Evolutionary conservation across 805 yeast genomes (phyloP).

Genomic region (Brettanomyces sp.): DNA sequence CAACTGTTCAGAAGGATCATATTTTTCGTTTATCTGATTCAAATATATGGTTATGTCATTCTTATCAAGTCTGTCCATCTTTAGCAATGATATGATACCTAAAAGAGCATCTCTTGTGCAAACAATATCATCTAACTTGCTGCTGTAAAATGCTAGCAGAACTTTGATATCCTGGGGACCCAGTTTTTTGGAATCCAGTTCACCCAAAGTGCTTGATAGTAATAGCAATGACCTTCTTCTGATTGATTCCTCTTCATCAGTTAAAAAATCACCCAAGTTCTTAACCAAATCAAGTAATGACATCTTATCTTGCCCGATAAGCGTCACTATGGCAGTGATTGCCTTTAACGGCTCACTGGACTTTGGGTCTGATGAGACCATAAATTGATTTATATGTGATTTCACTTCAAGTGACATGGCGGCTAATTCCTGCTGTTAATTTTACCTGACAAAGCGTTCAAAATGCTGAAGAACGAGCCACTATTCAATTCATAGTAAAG

Average conservation of each 20-base stretch:
- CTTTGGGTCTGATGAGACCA: slow-evolving; percentile 31
- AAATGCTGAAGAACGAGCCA: no score
- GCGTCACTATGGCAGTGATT: slow-evolving; percentile 21
- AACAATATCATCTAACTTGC: slow-evolving; percentile 58
- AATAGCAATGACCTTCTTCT: slow-evolving; percentile 34
- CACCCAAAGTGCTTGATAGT: slow-evolving; percentile 27
- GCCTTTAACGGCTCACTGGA: slow-evolving; percentile 17
- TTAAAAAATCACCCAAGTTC: slow-evolving; percentile 36
- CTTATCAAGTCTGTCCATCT: slow-evolving; percentile 39
- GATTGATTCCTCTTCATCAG: slow-evolving; percentile 34
- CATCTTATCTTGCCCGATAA: slow-evolving; percentile 15
- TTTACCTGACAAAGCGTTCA: no score
- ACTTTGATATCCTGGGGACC: slow-evolving; percentile 40
- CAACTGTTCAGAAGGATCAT: slow-evolving; percentile 47
- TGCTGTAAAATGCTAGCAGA: slow-evolving; percentile 46
- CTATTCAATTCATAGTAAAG: no score
- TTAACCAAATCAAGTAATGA: slow-evolving; percentile 36
- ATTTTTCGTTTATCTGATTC: slow-evolving; percentile 26
- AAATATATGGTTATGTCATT: slow-evolving; percentile 30
- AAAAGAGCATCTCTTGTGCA: slow-evolving; percentile 41
- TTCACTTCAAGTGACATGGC: slow-evolving; percentile 16
- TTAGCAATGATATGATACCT: slow-evolving; percentile 44
- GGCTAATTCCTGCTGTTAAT: no score
- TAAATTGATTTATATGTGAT: slow-evolving; percentile 25
- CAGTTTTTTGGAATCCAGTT: slow-evolving; percentile 18